These are phyloP conservation scores for Fusarium pseudoanthophilum DNA, from an alignment of 2,329 filamentous ascomycete genomes.

Conservation along the genomic window DNA sequence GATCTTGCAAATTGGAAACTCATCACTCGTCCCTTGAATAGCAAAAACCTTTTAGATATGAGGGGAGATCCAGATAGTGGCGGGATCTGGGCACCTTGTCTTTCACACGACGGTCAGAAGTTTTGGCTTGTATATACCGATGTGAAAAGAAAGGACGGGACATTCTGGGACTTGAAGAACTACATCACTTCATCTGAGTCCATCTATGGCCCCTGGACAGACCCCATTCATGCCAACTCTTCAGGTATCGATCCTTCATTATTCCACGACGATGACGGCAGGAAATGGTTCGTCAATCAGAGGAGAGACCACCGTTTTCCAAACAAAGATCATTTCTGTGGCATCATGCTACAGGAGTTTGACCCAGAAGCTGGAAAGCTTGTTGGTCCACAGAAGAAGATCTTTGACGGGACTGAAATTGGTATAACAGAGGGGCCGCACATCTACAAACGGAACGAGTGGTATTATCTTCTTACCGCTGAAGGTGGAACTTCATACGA, in stretches of 20 bases:
- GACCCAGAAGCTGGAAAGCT: conserved; percentile 60
- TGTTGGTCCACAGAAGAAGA: conserved; percentile 65
- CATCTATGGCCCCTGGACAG: conserved; percentile 69
- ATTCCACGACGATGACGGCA: conserved; percentile 66
- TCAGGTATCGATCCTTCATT: conserved; percentile 71
- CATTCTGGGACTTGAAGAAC: conserved; percentile 69
- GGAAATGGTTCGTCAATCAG: conserved; percentile 67
- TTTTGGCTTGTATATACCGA: conserved; percentile 74
- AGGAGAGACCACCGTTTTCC: conserved; percentile 63
- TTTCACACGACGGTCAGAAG: conserved; percentile 66
- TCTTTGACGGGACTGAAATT: conserved; percentile 65
- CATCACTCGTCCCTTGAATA: conserved; percentile 57
- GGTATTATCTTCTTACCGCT: conserved; percentile 69
- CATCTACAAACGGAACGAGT: conserved; percentile 65
- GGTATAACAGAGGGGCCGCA: conserved; percentile 67
- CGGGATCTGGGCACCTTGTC: conserved; percentile 71
- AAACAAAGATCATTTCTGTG: conserved; percentile 57
- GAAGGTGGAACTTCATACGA: conserved; percentile 70
- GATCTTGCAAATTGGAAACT: conserved; percentile 65
- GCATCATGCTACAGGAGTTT: conserved; percentile 68
- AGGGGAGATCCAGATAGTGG: conserved; percentile 68
- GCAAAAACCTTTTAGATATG: conserved; percentile 64
- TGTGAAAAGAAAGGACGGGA: conserved; percentile 73
- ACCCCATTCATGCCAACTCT: conserved; percentile 67
- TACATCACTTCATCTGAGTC: conserved; percentile 61